These are phyloP conservation scores for Eutrema yunnanense DNA, from an alignment of 345 rosid genomes.

Conservation along the genomic window DNA sequence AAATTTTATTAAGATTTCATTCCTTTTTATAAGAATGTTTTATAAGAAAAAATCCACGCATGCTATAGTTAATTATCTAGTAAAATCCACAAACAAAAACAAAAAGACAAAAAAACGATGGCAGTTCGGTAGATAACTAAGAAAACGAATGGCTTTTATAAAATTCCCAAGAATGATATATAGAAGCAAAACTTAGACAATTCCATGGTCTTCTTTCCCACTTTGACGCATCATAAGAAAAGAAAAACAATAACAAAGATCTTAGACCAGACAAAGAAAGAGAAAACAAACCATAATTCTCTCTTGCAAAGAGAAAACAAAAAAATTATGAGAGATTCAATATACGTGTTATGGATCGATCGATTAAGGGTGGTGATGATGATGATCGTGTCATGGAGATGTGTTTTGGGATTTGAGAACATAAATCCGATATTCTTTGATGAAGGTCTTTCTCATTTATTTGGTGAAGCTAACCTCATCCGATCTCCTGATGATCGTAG, in stretches of 20 bases:
- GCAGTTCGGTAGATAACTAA: background rate
- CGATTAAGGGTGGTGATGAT: background rate
- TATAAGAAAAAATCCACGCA: too few relatives aligned
- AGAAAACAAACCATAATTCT: background rate
- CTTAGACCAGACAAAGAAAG: slow-evolving; percentile 14
- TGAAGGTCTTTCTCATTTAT: slow-evolving; percentile 73
- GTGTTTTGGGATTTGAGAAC: slow-evolving; percentile 24
- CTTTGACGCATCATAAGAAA: slow-evolving; percentile 25
- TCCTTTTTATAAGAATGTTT: too few relatives aligned
- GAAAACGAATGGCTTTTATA: background rate
- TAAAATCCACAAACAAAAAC: too few relatives aligned
- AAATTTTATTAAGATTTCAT: too few relatives aligned
- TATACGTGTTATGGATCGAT: background rate
- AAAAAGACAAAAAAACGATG: too few relatives aligned
- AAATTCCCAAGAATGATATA: background rate
- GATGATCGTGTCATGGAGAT: slow-evolving; percentile 1
- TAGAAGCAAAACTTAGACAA: slow-evolving; percentile 17
- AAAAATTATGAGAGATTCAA: slow-evolving; percentile 16
- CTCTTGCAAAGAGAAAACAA: background rate
- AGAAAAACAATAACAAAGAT: slow-evolving; percentile 10
- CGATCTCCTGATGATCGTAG: slow-evolving; percentile 67
- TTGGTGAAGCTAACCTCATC: slow-evolving; percentile 71
- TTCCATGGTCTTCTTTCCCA: slow-evolving; percentile 25
- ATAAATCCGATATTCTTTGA: slow-evolving; percentile 42
- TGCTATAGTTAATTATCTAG: too few relatives aligned